These are phyloP conservation scores for Apostasia ramifera DNA, from an alignment of 106 monocot species.

Conservation along the genomic window DNA sequence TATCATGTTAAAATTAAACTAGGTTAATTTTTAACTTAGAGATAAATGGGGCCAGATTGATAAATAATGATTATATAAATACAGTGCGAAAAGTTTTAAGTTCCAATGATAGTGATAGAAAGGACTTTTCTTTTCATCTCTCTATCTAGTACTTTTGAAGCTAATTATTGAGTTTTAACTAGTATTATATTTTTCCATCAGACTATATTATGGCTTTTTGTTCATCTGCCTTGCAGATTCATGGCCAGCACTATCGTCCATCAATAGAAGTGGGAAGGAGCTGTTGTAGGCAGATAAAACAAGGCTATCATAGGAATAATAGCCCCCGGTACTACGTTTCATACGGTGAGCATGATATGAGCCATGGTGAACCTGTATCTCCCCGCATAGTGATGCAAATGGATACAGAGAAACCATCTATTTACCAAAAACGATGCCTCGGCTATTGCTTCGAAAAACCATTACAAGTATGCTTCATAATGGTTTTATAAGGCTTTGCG, in stretches of 20 bases:
- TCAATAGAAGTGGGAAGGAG: constrained; percentile 33
- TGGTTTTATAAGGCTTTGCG: background rate
- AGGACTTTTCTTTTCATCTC: too few species aligned
- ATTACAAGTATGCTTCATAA: constrained; percentile 22
- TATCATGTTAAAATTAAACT: too few species aligned
- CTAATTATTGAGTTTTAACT: too few species aligned
- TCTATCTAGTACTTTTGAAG: too few species aligned
- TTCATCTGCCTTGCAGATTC: constrained; percentile 16
- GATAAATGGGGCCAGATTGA: too few species aligned
- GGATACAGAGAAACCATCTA: constrained; percentile 44
- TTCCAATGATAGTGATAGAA: too few species aligned
- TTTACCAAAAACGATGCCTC: constrained; percentile 48
- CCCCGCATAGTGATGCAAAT: constrained; percentile 41
- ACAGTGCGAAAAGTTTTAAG: too few species aligned
- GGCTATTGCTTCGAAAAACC: constrained; percentile 50
- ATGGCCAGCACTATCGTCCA: constrained; percentile 32
- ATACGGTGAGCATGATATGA: constrained; percentile 11
- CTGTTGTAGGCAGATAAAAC: constrained; percentile 31
- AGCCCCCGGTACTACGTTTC: constrained; percentile 45
- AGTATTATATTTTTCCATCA: background rate
- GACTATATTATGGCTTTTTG: background rate
- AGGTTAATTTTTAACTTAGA: too few species aligned
- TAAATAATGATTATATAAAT: too few species aligned
- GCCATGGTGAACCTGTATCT: constrained; percentile 6
- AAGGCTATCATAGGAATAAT: constrained; percentile 21